Conservation (phyloP, 176 grass and related monocot genomes). For the Carex scoparia region DNA sequence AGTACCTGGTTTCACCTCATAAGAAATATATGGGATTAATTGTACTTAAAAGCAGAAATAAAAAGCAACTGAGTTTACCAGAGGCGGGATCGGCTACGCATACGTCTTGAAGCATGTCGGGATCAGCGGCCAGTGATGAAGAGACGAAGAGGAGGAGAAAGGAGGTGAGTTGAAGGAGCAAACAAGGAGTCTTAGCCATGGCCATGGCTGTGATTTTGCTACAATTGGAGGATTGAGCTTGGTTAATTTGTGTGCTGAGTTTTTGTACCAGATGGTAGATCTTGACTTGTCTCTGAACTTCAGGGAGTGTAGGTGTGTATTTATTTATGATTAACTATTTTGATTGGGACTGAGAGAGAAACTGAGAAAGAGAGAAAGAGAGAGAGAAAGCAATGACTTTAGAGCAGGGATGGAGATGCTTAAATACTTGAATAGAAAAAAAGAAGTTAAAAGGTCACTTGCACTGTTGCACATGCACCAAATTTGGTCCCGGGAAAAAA, state of each 20-base stretch:
- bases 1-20: too few species aligned
- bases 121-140: constrained; percentile 2
- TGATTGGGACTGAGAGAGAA: neutral
- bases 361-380: neutral
- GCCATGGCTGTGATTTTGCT: neutral
- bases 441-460: neutral
- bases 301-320: neutral
- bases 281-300: neutral
- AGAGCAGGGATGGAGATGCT: neutral
- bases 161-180: neutral
- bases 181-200: neutral
- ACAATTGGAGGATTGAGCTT: neutral
- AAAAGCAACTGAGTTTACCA: neutral
- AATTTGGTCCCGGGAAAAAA: neutral
- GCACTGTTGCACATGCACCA: neutral
- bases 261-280: neutral
- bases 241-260: neutral
- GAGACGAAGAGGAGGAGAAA: constrained; percentile 4
- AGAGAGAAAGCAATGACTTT: neutral
- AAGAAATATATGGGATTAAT: neutral
- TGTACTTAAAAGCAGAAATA: neutral
- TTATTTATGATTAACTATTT: neutral
- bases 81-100: constrained; percentile 16
- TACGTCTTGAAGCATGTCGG: constrained; percentile 20
- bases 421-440: neutral